Evolutionary conservation across 306 rosid species (phyloP).

Genomic region (Prunus persica): DNA sequence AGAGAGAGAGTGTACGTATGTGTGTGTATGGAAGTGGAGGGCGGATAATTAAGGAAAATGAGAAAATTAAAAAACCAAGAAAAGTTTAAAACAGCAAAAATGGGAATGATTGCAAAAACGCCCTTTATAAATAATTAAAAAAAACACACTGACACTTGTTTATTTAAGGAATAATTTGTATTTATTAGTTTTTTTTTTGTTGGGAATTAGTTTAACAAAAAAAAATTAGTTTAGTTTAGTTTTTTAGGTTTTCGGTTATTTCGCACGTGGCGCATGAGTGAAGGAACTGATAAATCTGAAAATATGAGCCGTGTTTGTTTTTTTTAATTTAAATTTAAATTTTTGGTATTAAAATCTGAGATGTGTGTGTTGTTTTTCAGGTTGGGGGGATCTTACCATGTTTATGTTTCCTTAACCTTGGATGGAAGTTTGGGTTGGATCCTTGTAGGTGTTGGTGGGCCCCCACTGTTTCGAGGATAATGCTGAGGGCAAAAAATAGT

Average conservation of each 20-base stretch:
- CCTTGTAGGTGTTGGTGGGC: not conserved
- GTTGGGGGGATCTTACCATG: not conserved
- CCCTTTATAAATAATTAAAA: not conserved
- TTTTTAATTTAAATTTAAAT: too few relatives aligned
- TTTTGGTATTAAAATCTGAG: not conserved
- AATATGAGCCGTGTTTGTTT: too few relatives aligned
- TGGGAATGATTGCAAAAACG: not conserved
- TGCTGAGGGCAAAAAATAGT: not conserved
- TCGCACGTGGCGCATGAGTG: not conserved
- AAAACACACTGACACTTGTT: conserved; percentile 1
- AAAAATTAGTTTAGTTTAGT: not conserved
- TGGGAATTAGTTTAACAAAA: not conserved
- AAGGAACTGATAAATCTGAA: not conserved
- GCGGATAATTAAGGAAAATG: conserved; percentile 33
- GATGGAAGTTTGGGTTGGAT: not conserved
- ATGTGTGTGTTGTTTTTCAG: not conserved
- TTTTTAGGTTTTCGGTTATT: not conserved
- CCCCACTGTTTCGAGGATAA: not conserved
- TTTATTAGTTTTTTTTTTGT: not conserved
- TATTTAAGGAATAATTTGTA: not conserved
- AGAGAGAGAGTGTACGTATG: conserved; percentile 14
- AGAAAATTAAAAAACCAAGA: conserved; percentile 9
- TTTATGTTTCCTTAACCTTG: conserved; percentile 1
- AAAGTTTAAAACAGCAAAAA: conserved; percentile 7
- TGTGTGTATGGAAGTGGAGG: conserved; percentile 19